phyloP scores from a whole-genome alignment of 2,329 filamentous ascomycete species.

The Fusarium dlaminii region DNA sequence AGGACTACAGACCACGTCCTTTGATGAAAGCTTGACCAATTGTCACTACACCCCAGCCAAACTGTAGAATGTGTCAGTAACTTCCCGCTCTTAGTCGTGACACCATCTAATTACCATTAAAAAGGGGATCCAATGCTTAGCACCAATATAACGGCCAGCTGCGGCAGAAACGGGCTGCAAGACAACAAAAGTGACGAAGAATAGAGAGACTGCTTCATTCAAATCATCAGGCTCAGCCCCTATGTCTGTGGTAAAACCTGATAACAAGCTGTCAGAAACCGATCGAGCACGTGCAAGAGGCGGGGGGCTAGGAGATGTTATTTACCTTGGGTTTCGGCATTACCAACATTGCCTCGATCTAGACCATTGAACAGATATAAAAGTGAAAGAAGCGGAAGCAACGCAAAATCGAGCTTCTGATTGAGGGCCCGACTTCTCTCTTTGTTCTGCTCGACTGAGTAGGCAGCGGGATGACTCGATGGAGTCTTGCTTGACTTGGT shows the following conservation, averaged over 20 bases:
- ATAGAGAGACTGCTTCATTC: constrained; percentile 42
- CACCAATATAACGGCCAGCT: constrained; percentile 40
- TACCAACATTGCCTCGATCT: constrained; percentile 54
- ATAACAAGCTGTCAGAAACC: not conserved
- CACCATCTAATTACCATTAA: constrained; percentile 34
- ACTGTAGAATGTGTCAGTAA: constrained; percentile 27
- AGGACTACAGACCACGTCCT: constrained; percentile 33
- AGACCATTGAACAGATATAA: constrained; percentile 54
- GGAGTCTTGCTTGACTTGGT: constrained; percentile 7
- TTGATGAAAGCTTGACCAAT: constrained; percentile 41
- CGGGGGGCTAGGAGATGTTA: not conserved
- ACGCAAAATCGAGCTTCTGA: constrained; percentile 49
- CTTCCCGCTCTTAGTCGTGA: not conserved
- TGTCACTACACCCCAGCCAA: constrained; percentile 41
- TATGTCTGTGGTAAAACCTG: constrained; percentile 42
- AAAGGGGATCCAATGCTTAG: constrained; percentile 42
- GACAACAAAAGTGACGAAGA: constrained; percentile 43
- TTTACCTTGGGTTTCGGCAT: constrained; percentile 51
- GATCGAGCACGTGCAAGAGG: not conserved
- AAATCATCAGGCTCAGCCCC: constrained; percentile 41
- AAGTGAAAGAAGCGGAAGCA: constrained; percentile 51
- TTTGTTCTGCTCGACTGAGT: constrained; percentile 1
- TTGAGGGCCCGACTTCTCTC: constrained; percentile 41
- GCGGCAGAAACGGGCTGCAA: constrained; percentile 41
- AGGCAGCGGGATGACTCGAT: constrained; percentile 1